Evolutionary conservation across 176 grass and related monocot genomes (phyloP), one percentile per base, ranked within the genome.

Genomic region (Thinopyrum elongatum): DNA sequence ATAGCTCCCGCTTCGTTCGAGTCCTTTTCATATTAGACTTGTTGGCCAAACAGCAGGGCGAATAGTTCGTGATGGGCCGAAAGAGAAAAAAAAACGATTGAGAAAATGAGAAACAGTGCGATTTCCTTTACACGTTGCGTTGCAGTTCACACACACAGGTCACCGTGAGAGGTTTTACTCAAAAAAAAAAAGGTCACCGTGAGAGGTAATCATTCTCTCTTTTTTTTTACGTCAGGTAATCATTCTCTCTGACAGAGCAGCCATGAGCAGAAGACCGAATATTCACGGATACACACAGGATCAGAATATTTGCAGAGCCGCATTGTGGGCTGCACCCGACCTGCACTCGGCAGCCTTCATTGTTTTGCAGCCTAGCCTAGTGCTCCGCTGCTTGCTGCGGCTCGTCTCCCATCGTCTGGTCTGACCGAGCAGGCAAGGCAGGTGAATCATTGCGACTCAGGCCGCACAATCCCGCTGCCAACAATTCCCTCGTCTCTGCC

Each of bases 401-500:
- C 26, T n/a, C 44, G 53, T 62, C 51, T 62, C 51, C 11, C 39
- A 10, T 55, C 46, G 17, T 55, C 51, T 55, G 6, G 51, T 6
- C 66, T 23, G 80, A n/a, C 11, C 30, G 30, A 10, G n/a, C 49
- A 31, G 57, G 10, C 66, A 33, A 30, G 16, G 8, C 73, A 57
- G 35, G 35, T 26, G 69, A 47, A 74, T 84, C 82, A 74, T 84
- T 84, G 57, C 70, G 35, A 9, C 27, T 63, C 61, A 67, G 62
- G 70, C 58, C 71, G 71, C 82, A 84, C 71, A 65, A 76, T 49
- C 59, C 39, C 28, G 28, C 42, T 82, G 64, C 65, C 3, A 33
- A 22, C 6, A 46, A 65, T 65, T 29, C 55, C 12, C 49, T 60
- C 75, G 0, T 21, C 78, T 30, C n/a, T 29, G 67, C 29, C n/a